Percentiles rank a stretch among this genome's conserved stretches.
Evolutionary conservation across 805 yeast species (phyloP).

Genomic region (Starmerella lactis-condensi): DNA sequence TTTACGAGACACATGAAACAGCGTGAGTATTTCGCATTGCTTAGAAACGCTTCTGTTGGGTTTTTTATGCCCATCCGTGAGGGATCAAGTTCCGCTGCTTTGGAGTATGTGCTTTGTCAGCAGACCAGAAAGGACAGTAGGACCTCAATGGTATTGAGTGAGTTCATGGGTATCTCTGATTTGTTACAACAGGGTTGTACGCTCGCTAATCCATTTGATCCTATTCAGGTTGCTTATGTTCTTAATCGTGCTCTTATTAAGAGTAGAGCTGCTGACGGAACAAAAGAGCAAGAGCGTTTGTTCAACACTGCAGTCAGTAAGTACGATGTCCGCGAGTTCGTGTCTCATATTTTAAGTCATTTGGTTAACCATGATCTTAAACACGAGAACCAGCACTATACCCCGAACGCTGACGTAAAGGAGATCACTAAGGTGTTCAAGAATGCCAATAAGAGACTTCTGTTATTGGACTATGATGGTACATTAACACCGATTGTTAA

Average conservation of each 20-base stretch:
- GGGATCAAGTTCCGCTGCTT: slow-evolving; percentile 89
- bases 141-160: slow-evolving; percentile 65
- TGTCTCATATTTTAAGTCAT: slow-evolving; percentile 38
- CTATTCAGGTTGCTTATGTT: slow-evolving; percentile 76
- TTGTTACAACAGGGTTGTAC: slow-evolving; percentile 27
- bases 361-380: slow-evolving; percentile 21
- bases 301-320: slow-evolving; percentile 40
- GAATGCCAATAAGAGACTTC: slow-evolving; percentile 47
- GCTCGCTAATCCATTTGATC: slow-evolving; percentile 91
- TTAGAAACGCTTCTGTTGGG: slow-evolving; percentile 79
- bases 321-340: slow-evolving; percentile 70
- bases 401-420: slow-evolving; percentile 70
- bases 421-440: slow-evolving; percentile 40
- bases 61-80: slow-evolving; percentile 81
- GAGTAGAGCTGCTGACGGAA: slow-evolving; percentile 25
- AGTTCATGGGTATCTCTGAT: slow-evolving; percentile 76
- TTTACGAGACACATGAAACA: slow-evolving; percentile 76
- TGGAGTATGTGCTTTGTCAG: slow-evolving; percentile 78
- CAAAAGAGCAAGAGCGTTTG: slow-evolving; percentile 25
- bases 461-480: slow-evolving; percentile 92
- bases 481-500: slow-evolving; percentile 89
- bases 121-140: slow-evolving; percentile 17
- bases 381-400: slow-evolving; percentile 34
- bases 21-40: slow-evolving; percentile 73
- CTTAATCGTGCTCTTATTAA: slow-evolving; percentile 43